Evolutionary conservation across 163 green algal species (phyloP), one percentile per base, ranked within the genome.

Genomic region (Chloromonas sp.): DNA sequence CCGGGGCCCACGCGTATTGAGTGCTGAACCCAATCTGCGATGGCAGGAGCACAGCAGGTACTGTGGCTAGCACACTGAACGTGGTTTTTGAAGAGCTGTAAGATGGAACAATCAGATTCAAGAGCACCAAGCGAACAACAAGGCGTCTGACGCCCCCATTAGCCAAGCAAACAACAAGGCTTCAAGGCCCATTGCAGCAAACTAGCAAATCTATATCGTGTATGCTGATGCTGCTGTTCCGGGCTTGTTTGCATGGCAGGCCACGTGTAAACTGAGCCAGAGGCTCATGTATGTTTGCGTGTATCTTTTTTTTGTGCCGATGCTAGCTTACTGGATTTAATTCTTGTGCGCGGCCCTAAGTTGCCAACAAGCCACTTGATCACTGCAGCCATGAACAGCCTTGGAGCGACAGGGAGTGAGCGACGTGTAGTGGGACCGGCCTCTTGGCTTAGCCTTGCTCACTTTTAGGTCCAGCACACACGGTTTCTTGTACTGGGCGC

Each of bases 381-480:
- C 36, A 36, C 36, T 36, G 36, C 36, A 36, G 66, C 66, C 66
- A 74, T 5, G 66, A 11, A 74, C 66, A 15, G 66, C 66, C 66
- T 74, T 74, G 5, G 5, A 74, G 66, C 5, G 5, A 74, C 66
- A 74, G 66, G 5, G 5, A 11, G 66, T 74, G 5, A 74, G 66
- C 5, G 5, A 11, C 66, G 66, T 5, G 5, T 15, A 1, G 80
- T 74, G 80, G n/a, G 2, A 60, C 14, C 60, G 74, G 14, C n/a
- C 74, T 60, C 14, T 8, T 80, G 15, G 14, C 13, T 80, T 60
- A 80, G 13, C 74, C 15, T 3, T 1, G 60, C 87, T n/a, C 60
- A 92, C 88, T 90, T 98, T 98, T 76, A 95, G 89, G 83, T 98
- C 95, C 5, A 97, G 88, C 60, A 98, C 92, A 85, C 90, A 96